phyloP scores from a whole-genome alignment of 2,329 filamentous ascomycete genomes.

The Sporothrix protearum region DNA sequence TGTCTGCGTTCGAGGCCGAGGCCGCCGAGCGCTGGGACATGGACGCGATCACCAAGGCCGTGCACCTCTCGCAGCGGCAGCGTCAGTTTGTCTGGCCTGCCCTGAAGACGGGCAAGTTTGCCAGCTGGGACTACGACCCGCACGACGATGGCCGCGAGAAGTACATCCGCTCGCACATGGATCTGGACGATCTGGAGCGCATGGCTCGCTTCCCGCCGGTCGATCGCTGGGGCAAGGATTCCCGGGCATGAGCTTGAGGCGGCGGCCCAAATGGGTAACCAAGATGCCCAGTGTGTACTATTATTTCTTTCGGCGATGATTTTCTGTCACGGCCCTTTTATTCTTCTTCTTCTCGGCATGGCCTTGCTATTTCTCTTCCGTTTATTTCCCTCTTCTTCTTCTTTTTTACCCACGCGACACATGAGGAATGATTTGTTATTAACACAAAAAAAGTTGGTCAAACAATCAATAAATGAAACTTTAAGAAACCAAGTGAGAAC shows the following conservation, averaged over 20 bases:
- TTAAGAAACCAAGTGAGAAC: not conserved
- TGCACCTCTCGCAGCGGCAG: slow-evolving; percentile 73
- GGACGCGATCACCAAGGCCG: slow-evolving; percentile 67
- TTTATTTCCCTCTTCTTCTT: not conserved
- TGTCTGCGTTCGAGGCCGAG: slow-evolving; percentile 69
- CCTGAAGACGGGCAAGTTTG: slow-evolving; percentile 69
- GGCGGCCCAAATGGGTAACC: too few species aligned
- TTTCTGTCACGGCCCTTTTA: not conserved
- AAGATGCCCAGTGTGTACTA: too few species aligned
- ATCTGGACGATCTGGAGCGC: slow-evolving; percentile 75
- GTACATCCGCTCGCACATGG: slow-evolving; percentile 81
- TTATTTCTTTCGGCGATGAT: not conserved
- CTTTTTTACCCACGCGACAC: slow-evolving; percentile 17
- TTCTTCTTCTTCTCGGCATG: slow-evolving; percentile 8
- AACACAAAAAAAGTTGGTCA: not conserved
- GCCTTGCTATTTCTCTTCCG: slow-evolving; percentile 2
- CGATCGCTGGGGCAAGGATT: slow-evolving; percentile 52
- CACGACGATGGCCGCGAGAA: slow-evolving; percentile 64
- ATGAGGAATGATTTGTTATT: not conserved
- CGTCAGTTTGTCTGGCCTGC: slow-evolving; percentile 76
- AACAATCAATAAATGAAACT: not conserved
- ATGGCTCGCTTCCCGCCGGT: slow-evolving; percentile 68
- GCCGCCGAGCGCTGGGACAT: slow-evolving; percentile 77
- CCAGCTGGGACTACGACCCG: slow-evolving; percentile 83
- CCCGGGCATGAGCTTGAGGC: slow-evolving; percentile 25